Base-by-base conservation (phyloP, 2,329 filamentous ascomycete species). In the Colletotrichum neosansevieriae region DNA sequence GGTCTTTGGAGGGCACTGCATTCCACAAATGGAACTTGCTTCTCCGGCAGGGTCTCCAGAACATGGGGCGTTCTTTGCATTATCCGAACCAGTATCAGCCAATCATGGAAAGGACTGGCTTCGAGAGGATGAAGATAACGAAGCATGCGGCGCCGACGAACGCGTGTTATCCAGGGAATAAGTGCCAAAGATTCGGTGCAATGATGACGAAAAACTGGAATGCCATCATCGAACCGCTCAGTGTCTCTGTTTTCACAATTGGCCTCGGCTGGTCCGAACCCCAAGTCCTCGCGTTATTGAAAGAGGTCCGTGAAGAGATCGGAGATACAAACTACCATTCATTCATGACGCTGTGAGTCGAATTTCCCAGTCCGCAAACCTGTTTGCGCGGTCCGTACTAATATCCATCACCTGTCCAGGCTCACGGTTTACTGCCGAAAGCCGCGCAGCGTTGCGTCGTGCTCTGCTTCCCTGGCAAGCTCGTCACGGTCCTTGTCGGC, bases 341-440 rank as follows among this genome's bases (percentile, higher is more conserved):
- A 0, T 82, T 77, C 69, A 81, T 79, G 75, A 77, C 79, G 13
- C 73, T 81, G 78, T 81, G 71, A 76, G 78, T 49, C 2, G 21
- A 45, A 24, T n/a, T 5, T 13, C 17, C 38, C 21, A 44, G 13
- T 75, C 56, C 65, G 75, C 53, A 75, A 75, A 57, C 66, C 74
- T 2, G 69, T 73, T 9, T 73, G 73, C 71, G 4, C 70, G 71
- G 69, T 74, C 3, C 73, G 29, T 76, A 71, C 74, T 32, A 71
- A 71, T 45, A 72, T 70, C 56, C 49, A 50, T 51, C 6, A 13
- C 74, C 76, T n/a, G 44, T 71, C 74, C n/a, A 76, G 75, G 56
- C 71, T 76, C 70, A 76, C 75, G 7, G 70, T 76, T 4, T 76
- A 75, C 53, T 74, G 73, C 38, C 74, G 71, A 19, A 76, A 76